These are phyloP conservation scores for Halophytophthora polymorphica DNA, from an alignment of 352 stramenopile genomes.

Conservation along the genomic window DNA sequence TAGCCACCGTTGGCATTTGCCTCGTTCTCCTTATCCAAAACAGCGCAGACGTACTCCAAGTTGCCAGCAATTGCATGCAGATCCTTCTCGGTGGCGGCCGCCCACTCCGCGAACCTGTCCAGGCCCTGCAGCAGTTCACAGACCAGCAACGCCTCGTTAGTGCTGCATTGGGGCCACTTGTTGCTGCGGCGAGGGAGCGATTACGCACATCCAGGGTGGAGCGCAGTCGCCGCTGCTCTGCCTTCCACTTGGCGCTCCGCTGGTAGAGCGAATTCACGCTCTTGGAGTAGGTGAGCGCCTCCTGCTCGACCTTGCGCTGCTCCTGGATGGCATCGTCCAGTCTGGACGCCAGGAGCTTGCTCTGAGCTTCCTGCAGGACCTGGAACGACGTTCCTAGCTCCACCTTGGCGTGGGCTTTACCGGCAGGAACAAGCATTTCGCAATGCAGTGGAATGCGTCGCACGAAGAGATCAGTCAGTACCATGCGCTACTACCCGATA, in stretches of 20 bases:
- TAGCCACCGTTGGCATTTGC: conserved; percentile 17
- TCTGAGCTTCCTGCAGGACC: conserved; percentile 38
- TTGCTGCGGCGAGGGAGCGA: conserved; percentile 1
- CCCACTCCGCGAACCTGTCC: conserved; percentile 59
- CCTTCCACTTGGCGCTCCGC: conserved; percentile 60
- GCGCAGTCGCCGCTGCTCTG: conserved; percentile 61
- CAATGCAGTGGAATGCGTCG: too few species aligned
- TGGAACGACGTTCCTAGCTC: conserved; percentile 35
- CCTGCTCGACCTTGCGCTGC: conserved; percentile 59
- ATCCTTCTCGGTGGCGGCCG: conserved; percentile 36
- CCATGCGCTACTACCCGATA: too few species aligned
- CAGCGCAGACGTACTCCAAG: conserved; percentile 62
- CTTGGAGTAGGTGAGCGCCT: conserved; percentile 56
- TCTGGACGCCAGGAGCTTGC: conserved; percentile 35
- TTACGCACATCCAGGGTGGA: conserved; percentile 34
- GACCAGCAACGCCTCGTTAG: neutral
- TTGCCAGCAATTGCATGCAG: conserved; percentile 58
- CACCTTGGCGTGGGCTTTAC: conserved; percentile 16
- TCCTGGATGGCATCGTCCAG: conserved; percentile 47
- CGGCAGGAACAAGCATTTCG: too few species aligned
- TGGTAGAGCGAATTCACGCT: conserved; percentile 59
- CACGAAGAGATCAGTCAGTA: too few species aligned
- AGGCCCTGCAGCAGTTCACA: conserved; percentile 23
- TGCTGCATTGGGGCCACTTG: too few species aligned
- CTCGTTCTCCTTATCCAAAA: conserved; percentile 57